Conservation (phyloP, 257 asterid species). For the Lavandula angustifolia region DNA sequence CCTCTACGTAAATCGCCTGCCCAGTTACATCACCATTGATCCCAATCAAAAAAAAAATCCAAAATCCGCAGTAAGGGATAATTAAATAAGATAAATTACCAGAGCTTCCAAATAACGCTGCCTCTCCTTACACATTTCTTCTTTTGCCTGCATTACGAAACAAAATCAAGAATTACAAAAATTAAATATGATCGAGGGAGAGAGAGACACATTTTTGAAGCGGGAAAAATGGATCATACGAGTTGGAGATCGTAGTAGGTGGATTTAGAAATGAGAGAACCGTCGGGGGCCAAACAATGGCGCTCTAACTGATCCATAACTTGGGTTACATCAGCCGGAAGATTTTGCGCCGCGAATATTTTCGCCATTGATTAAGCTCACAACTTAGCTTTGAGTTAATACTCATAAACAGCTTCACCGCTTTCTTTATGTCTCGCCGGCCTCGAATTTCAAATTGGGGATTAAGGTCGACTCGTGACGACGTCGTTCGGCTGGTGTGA, state of each 20-base stretch:
- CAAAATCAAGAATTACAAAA: slow-evolving; percentile 9
- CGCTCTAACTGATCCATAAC: slow-evolving; percentile 92
- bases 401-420: background rate
- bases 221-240: slow-evolving; percentile 38
- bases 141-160: slow-evolving; percentile 76
- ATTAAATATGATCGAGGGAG: background rate
- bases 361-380: slow-evolving; percentile 44
- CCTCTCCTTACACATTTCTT: slow-evolving; percentile 94
- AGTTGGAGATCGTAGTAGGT: slow-evolving; percentile 78
- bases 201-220: slow-evolving; percentile 1
- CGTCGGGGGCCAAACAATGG: slow-evolving; percentile 94
- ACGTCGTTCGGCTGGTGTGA: slow-evolving; percentile 6
- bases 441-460: slow-evolving; percentile 5
- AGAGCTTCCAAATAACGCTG: slow-evolving; percentile 87
- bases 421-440: slow-evolving; percentile 26
- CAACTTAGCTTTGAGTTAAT: slow-evolving; percentile 13
- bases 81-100: slow-evolving; percentile 44
- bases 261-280: slow-evolving; percentile 92
- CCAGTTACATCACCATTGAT: slow-evolving; percentile 9
- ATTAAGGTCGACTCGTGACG: background rate
- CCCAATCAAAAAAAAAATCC: slow-evolving; percentile 21
- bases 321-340: slow-evolving; percentile 71
- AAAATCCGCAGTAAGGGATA: slow-evolving; percentile 7
- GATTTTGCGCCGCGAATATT: slow-evolving; percentile 59
- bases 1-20: slow-evolving; percentile 86